Evolutionary conservation across 176 grass and related monocot species (phyloP).

Genomic region (Musa beccarii): DNA sequence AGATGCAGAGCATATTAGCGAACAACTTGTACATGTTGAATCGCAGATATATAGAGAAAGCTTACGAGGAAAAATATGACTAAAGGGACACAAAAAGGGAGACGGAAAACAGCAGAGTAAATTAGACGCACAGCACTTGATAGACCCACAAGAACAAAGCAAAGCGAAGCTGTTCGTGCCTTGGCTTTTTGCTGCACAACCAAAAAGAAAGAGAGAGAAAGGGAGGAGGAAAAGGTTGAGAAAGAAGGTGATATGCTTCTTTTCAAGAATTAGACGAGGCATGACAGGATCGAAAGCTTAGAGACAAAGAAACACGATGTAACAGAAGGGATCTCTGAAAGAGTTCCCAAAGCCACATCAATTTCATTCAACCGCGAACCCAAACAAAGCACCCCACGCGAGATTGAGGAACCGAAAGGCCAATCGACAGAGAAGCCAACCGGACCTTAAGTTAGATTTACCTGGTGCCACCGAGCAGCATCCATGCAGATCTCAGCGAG

Average conservation of each 20-base stretch:
- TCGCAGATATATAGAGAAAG: neutral
- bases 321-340: slow-evolving; percentile 8
- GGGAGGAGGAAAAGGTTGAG: neutral
- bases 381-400: neutral
- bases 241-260: slow-evolving; percentile 1
- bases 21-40: neutral
- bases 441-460: neutral
- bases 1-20: neutral
- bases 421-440: neutral
- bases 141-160: neutral
- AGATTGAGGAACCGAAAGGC: neutral
- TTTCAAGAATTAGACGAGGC: slow-evolving; percentile 6
- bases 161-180: neutral
- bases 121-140: neutral
- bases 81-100: neutral
- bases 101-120: no score
- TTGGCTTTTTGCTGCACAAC: neutral
- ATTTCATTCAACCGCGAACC: neutral
- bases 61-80: no score
- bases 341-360: neutral
- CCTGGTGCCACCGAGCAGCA: slow-evolving; percentile 15
- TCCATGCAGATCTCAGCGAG: neutral
- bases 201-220: neutral
- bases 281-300: slow-evolving; percentile 1
- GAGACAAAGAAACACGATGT: slow-evolving; percentile 1